A percentile compares a stretch with the other conserved stretches of the same genome.
Conservation (phyloP, 2,329 filamentous ascomycete species). For the Chaetomium strumarium region DNA sequence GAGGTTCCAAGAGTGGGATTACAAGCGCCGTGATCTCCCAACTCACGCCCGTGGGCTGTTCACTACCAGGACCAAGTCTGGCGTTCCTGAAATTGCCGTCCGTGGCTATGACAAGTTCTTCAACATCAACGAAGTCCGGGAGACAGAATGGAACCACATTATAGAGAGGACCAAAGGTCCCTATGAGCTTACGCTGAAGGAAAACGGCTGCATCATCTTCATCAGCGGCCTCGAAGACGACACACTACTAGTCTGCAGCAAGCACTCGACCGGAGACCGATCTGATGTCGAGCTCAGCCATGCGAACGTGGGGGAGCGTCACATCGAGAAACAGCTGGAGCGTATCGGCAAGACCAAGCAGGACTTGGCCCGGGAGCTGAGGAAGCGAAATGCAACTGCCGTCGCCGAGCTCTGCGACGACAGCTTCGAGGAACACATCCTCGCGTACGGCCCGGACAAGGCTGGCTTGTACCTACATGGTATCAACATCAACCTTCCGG, state of each 20-base stretch:
- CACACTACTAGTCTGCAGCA: slow-evolving; percentile 93
- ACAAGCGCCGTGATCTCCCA: slow-evolving; percentile 79
- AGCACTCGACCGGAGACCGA: slow-evolving; percentile 88
- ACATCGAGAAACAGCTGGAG: slow-evolving; percentile 73
- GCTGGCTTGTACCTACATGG: slow-evolving; percentile 94
- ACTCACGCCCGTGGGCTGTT: slow-evolving; percentile 93
- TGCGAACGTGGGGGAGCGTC: slow-evolving; percentile 73
- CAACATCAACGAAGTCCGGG: slow-evolving; percentile 76
- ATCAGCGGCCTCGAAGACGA: slow-evolving; percentile 85
- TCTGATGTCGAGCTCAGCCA: slow-evolving; percentile 69
- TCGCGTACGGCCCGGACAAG: slow-evolving; percentile 75
- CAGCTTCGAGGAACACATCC: slow-evolving; percentile 91
- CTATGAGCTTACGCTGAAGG: slow-evolving; percentile 94
- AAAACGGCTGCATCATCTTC: slow-evolving; percentile 99
- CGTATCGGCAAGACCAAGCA: slow-evolving; percentile 70
- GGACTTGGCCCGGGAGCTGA: slow-evolving; percentile 71
- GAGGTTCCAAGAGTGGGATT: slow-evolving; percentile 93
- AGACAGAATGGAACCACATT: slow-evolving; percentile 80
- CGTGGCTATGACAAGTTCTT: slow-evolving; percentile 99
- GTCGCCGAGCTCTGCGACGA: slow-evolving; percentile 97
- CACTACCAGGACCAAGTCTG: slow-evolving; percentile 64
- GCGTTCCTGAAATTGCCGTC: slow-evolving; percentile 70
- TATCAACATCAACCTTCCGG: slow-evolving; percentile 89
- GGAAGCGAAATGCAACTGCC: slow-evolving; percentile 80
- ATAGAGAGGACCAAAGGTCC: slow-evolving; percentile 70